A percentile compares a stretch with the other conserved stretches of the same genome.
Conservation (phyloP, 768 basidiomycete species). For the Pisolithus orientalis region DNA sequence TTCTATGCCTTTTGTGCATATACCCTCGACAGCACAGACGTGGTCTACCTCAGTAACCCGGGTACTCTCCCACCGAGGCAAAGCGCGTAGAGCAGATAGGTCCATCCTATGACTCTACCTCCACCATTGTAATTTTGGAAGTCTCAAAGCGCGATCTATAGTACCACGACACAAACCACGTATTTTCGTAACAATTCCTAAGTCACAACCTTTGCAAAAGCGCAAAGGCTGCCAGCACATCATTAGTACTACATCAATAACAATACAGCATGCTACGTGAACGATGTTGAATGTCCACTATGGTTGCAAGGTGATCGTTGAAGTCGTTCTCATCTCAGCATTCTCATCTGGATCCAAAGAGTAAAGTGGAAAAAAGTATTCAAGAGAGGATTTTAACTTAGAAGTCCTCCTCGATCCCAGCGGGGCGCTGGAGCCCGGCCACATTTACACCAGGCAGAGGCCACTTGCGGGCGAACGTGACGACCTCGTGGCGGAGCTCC, state of each 20-base stretch:
- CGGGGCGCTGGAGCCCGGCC: constrained; percentile 45
- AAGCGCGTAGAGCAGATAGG: too few species aligned
- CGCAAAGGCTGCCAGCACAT: neutral
- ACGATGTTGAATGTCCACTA: constrained; percentile 31
- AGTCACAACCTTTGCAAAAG: too few species aligned
- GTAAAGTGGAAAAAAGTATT: neutral
- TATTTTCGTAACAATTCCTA: too few species aligned
- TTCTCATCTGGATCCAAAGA: neutral
- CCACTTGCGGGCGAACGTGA: constrained; percentile 77
- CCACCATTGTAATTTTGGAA: too few species aligned
- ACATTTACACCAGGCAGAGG: constrained; percentile 85
- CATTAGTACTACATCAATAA: neutral
- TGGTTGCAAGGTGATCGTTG: constrained; percentile 38
- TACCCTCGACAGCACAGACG: too few species aligned
- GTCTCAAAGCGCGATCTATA: too few species aligned
- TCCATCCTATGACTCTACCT: too few species aligned
- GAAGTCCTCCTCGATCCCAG: constrained; percentile 55
- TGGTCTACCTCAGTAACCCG: too few species aligned
- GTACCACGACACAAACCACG: too few species aligned
- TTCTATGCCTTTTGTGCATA: neutral
- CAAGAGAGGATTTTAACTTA: constrained; percentile 5
- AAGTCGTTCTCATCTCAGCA: constrained; percentile 34
- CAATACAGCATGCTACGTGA: constrained; percentile 24
- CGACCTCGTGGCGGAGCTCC: constrained; percentile 75
- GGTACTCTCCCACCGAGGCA: too few species aligned